These are phyloP conservation scores for Cynanchum wilfordii DNA, from an alignment of 257 asterid genomes.

Conservation along the genomic window DNA sequence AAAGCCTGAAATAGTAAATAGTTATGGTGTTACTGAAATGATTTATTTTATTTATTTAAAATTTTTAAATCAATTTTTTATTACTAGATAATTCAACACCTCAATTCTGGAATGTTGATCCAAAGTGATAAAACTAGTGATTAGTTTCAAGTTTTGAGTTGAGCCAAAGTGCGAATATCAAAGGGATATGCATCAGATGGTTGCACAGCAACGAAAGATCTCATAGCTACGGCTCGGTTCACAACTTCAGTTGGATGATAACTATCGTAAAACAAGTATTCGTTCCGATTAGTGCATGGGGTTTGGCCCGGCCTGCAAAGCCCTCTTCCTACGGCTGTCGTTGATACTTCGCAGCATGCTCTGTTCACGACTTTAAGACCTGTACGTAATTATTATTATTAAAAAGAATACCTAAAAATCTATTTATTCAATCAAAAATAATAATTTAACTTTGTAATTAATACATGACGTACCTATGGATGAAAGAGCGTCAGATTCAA, in stretches of 20 bases:
- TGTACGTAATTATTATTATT: not conserved
- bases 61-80: too few relatives aligned
- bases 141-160: too few relatives aligned
- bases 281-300: not conserved
- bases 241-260: not conserved
- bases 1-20: too few relatives aligned
- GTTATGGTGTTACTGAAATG: too few relatives aligned
- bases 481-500: constrained; percentile 26
- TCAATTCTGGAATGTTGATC: too few relatives aligned
- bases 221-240: not conserved
- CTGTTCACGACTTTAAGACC: not conserved
- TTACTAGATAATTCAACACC: too few relatives aligned
- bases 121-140: too few relatives aligned
- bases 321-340: not conserved
- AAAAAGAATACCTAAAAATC: too few relatives aligned
- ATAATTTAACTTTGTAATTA: too few relatives aligned
- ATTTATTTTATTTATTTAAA: too few relatives aligned
- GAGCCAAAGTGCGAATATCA: not conserved
- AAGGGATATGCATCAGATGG: not conserved
- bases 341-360: not conserved
- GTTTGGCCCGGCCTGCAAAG: not conserved
- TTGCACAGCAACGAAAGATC: not conserved
- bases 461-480: constrained; percentile 21
- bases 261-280: not conserved
- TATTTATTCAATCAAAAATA: too few relatives aligned